Evolutionary conservation across 2,329 filamentous ascomycete species (phyloP).

Genomic region (Aspergillus nomiae): DNA sequence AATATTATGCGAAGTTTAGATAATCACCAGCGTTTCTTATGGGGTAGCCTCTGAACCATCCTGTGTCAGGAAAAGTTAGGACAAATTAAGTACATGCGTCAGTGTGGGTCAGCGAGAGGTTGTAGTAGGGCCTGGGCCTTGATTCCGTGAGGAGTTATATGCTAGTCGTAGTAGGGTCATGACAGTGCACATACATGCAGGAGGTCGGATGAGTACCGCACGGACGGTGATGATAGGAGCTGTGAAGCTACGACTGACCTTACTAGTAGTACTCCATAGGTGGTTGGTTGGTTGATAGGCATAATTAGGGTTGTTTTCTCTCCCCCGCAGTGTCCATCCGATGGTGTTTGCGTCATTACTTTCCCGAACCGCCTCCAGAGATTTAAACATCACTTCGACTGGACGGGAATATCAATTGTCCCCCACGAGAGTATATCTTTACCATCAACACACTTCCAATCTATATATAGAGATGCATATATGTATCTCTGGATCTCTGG

Average conservation of each 20-base stretch:
- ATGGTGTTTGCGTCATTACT: neutral
- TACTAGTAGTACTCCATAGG: neutral
- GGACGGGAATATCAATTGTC: too few relatives aligned
- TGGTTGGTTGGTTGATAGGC: neutral
- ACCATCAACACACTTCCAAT: neutral
- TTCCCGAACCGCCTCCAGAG: neutral
- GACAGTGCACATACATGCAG: neutral
- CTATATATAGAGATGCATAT: neutral
- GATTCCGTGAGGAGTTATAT: neutral
- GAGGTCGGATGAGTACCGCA: conserved; percentile 2
- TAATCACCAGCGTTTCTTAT: neutral
- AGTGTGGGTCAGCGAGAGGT: neutral
- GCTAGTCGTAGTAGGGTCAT: neutral
- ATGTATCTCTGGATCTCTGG: neutral
- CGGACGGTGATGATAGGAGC: neutral
- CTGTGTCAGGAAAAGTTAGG: too few relatives aligned
- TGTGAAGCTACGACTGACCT: neutral
- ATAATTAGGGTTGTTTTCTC: neutral
- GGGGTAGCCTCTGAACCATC: too few relatives aligned
- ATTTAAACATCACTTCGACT: neutral
- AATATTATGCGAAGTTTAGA: neutral
- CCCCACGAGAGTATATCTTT: neutral
- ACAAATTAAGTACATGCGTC: neutral
- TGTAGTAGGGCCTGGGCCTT: neutral
- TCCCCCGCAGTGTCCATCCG: neutral